Evolutionary conservation across 139 green algal genomes (phyloP).

Genomic region (Tetraselmis chui): DNA sequence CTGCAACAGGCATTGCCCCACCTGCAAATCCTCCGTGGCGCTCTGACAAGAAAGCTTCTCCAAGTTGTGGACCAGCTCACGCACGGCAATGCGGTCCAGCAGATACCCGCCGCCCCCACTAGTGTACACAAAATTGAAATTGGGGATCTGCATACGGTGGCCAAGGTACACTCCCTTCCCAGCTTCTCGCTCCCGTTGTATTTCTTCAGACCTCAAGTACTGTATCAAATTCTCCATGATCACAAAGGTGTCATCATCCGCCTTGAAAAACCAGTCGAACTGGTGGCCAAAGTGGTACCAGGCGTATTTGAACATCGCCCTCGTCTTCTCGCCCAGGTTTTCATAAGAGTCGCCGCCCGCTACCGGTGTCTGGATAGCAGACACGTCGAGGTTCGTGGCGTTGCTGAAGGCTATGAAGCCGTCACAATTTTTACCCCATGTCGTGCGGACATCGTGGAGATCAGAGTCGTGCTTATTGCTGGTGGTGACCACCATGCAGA

Average conservation of each 20-base stretch:
- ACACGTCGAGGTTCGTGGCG: not conserved
- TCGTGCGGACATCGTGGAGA: not conserved
- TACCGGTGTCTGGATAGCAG: not conserved
- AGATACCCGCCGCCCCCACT: not conserved
- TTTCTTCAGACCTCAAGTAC: not conserved
- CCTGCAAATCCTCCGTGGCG: not conserved
- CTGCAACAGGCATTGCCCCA: not conserved
- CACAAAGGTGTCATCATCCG: not conserved
- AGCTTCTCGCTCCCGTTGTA: not conserved
- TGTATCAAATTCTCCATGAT: not conserved
- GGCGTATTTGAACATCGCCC: not conserved
- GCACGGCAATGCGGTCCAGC: not conserved
- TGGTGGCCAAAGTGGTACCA: not conserved
- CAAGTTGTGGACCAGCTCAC: not conserved
- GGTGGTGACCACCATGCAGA: not conserved
- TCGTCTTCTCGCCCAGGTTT: not conserved
- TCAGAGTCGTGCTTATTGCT: not conserved
- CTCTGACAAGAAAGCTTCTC: not conserved
- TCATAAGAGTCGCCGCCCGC: not conserved
- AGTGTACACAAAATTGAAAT: not conserved
- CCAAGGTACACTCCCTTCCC: not conserved
- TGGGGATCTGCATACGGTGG: not conserved
- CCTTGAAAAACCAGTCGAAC: not conserved
- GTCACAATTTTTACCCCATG: not conserved
- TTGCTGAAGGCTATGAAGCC: not conserved